These are phyloP conservation scores for Plasmodium yoelii DNA, from an alignment of 169 alveolate species.

Conservation along the genomic window DNA sequence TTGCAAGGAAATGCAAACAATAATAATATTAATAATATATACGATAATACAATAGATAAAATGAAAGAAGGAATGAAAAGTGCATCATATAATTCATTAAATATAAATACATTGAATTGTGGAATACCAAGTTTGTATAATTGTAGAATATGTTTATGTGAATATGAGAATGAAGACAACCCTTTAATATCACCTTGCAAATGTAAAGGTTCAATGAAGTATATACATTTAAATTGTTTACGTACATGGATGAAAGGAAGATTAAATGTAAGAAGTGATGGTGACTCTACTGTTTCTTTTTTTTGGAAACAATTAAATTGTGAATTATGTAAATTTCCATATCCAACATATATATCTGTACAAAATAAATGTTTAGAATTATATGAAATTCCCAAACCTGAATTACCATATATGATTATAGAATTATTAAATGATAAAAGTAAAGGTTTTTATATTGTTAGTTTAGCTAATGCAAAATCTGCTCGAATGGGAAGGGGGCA, in stretches of 20 bases:
- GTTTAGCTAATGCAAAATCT: slow-evolving; percentile 80
- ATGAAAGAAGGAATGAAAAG: no score
- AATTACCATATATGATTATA: slow-evolving; percentile 88
- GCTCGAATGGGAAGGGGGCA: slow-evolving; percentile 95
- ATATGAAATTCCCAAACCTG: slow-evolving; percentile 90
- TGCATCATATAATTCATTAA: no score
- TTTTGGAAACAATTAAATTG: slow-evolving; percentile 92
- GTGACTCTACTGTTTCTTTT: slow-evolving; percentile 79
- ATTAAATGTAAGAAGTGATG: slow-evolving; percentile 81
- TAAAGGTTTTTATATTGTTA: slow-evolving; percentile 88
- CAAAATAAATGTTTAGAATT: slow-evolving; percentile 86
- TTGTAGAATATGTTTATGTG: slow-evolving; percentile 94
- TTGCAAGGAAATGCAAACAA: no score
- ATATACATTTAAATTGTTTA: slow-evolving; percentile 94
- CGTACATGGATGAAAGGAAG: slow-evolving; percentile 94
- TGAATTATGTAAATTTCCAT: slow-evolving; percentile 94
- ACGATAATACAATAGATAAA: no score
- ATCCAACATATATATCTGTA: slow-evolving; percentile 85
- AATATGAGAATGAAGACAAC: slow-evolving; percentile 86
- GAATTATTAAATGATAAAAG: slow-evolving; percentile 81
- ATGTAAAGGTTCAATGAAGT: slow-evolving; percentile 96
- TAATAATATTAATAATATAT: no score
- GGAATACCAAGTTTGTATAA: slow-evolving; percentile 45
- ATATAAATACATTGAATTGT: neutral
- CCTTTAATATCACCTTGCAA: slow-evolving; percentile 97